Evolutionary conservation across 352 stramenopile species (phyloP).

Genomic region (Salisapilia sapeloensis): DNA sequence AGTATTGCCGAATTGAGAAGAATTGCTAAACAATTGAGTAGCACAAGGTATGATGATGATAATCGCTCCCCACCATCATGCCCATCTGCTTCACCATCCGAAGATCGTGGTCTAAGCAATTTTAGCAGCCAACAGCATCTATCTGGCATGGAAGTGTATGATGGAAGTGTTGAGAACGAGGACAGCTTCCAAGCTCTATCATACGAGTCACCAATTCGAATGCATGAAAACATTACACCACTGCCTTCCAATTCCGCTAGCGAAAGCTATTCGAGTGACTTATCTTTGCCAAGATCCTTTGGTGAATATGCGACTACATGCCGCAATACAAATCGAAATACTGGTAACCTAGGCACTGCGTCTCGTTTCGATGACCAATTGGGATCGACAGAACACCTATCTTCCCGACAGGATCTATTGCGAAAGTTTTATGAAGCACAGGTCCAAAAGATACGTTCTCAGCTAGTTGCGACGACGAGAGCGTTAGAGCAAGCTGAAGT

Average conservation of each 20-base stretch:
- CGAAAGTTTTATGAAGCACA: slow-evolving; percentile 72
- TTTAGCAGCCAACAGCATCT: too few species aligned
- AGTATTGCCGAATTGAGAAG: too few species aligned
- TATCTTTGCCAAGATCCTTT: slow-evolving; percentile 53
- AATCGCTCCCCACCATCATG: too few species aligned
- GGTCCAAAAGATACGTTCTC: slow-evolving; percentile 50
- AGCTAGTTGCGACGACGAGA: slow-evolving; percentile 26
- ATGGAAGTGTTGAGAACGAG: too few species aligned
- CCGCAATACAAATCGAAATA: not conserved
- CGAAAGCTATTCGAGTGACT: slow-evolving; percentile 50
- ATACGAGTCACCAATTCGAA: too few species aligned
- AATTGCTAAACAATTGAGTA: too few species aligned
- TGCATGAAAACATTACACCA: too few species aligned
- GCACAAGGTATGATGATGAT: too few species aligned
- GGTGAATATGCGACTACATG: slow-evolving; percentile 19
- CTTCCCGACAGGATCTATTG: slow-evolving; percentile 19
- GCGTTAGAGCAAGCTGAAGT: slow-evolving; percentile 28
- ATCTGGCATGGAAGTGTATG: too few species aligned
- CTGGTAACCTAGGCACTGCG: slow-evolving; percentile 5
- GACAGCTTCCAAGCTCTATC: too few species aligned
- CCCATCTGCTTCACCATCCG: too few species aligned
- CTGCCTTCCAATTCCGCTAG: slow-evolving; percentile 33
- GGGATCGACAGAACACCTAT: slow-evolving; percentile 1
- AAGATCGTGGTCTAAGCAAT: too few species aligned
- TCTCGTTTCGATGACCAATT: slow-evolving; percentile 53